Percentiles rank a stretch among this genome's conserved stretches.
These are phyloP conservation scores for Lumnitzera littorea DNA, from an alignment of 345 rosid genomes.

Conservation along the genomic window DNA sequence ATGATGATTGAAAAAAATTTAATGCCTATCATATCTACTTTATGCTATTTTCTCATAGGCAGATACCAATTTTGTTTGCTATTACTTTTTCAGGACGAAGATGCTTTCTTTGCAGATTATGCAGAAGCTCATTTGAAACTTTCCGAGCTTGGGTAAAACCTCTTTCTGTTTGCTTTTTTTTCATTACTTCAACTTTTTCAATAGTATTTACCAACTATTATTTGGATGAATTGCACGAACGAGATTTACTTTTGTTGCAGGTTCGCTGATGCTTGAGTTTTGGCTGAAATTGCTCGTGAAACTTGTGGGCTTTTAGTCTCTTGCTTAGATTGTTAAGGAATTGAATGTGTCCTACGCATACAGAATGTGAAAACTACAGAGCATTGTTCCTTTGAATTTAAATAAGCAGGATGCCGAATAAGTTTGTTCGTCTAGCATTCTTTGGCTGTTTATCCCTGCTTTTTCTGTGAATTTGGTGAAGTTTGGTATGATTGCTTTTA, in stretches of 20 bases:
- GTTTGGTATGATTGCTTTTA: no score
- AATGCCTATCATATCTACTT: background rate
- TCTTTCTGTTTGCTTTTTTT: background rate
- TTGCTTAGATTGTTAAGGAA: no score
- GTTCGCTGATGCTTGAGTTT: constrained; percentile 13
- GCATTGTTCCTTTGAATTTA: no score
- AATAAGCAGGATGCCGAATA: no score
- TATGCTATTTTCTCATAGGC: constrained; percentile 21
- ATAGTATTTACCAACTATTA: background rate
- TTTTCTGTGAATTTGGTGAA: no score
- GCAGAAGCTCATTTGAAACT: constrained; percentile 77
- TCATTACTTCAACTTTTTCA: background rate
- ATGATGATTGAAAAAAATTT: background rate
- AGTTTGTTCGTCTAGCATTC: no score
- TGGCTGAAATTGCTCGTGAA: no score
- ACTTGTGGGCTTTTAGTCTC: no score
- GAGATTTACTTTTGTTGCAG: constrained; percentile 5
- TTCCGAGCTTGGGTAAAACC: constrained; percentile 89
- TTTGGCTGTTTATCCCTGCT: no score
- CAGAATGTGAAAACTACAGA: no score
- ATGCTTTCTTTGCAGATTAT: constrained; percentile 82
- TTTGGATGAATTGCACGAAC: no score
- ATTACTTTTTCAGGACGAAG: constrained; percentile 99
- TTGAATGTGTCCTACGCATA: no score
- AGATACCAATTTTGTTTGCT: constrained; percentile 72